phyloP scores from a whole-genome alignment of 192 early-diverging fungal genomes.

The Physocladia obscura region DNA sequence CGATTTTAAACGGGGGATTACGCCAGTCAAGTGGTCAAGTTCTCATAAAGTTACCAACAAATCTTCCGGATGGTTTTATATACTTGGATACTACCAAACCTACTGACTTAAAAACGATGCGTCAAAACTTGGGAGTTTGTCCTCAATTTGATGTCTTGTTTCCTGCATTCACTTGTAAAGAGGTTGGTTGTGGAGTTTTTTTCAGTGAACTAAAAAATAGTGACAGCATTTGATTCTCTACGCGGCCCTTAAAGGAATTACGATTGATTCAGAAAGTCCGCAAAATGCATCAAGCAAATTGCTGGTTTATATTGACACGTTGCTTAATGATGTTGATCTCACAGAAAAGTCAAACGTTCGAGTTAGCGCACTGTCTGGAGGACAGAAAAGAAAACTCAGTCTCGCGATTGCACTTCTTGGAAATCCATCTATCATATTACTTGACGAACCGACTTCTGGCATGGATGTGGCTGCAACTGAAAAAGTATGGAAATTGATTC shows the following conservation, averaged over 20 bases:
- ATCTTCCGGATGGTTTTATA: neutral
- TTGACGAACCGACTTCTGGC: slow-evolving; percentile 65
- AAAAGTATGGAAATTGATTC: slow-evolving; percentile 58
- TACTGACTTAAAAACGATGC: slow-evolving; percentile 37
- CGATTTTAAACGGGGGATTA: neutral
- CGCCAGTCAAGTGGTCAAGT: neutral
- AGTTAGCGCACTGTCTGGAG: slow-evolving; percentile 43
- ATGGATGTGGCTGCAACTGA: slow-evolving; percentile 55
- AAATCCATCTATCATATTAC: slow-evolving; percentile 36
- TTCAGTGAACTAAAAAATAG: too few relatives aligned
- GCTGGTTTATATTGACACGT: too few relatives aligned
- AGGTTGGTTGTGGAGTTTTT: too few relatives aligned
- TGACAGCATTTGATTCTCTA: slow-evolving; percentile 58
- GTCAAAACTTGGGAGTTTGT: slow-evolving; percentile 43
- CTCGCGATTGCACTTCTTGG: slow-evolving; percentile 58
- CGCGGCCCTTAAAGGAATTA: slow-evolving; percentile 65
- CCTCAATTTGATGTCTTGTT: slow-evolving; percentile 60
- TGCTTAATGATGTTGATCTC: neutral
- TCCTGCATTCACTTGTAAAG: slow-evolving; percentile 42
- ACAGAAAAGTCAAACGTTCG: neutral
- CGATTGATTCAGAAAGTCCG: too few relatives aligned
- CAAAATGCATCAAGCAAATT: too few relatives aligned
- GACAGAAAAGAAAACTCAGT: slow-evolving; percentile 54
- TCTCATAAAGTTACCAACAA: neutral
- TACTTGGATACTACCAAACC: slow-evolving; percentile 50